Percentiles rank a stretch among this genome's conserved stretches.
Conservation (phyloP, 768 basidiomycete species). For the Hortiboletus campestris region DNA sequence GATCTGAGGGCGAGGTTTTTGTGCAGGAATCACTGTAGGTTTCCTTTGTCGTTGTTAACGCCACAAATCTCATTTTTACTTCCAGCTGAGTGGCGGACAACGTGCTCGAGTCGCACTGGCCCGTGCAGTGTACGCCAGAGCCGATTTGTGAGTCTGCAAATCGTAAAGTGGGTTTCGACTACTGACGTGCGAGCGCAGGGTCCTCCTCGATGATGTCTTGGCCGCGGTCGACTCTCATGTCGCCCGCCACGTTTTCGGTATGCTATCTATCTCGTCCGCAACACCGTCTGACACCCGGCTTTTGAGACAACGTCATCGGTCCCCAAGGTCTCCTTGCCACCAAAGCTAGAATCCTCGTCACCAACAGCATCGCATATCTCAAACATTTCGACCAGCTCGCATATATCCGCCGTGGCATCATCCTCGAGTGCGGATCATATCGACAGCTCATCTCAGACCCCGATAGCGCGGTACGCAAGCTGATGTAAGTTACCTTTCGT, state of each 20-base stretch:
- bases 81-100: conserved; percentile 77
- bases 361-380: conserved; percentile 84
- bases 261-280: not conserved
- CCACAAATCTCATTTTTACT: conserved; percentile 13
- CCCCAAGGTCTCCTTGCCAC: conserved; percentile 77
- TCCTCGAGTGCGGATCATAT: conserved; percentile 74
- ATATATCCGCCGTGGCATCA: conserved; percentile 78
- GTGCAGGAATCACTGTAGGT: conserved; percentile 56
- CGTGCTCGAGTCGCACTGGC: conserved; percentile 82
- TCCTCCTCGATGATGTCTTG: conserved; percentile 88
- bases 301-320: conserved; percentile 78
- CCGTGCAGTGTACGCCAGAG: conserved; percentile 86
- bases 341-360: conserved; percentile 84
- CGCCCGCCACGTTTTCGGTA: conserved; percentile 81
- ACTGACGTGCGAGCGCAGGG: conserved; percentile 33
- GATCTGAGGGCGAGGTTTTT: not conserved
- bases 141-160: conserved; percentile 64
- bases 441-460: conserved; percentile 54
- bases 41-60: not conserved
- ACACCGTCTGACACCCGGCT: not conserved
- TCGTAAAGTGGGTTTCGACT: not conserved
- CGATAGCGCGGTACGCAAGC: conserved; percentile 66
- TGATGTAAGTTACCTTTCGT: conserved; percentile 55
- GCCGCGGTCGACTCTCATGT: conserved; percentile 87
- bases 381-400: conserved; percentile 71